Evolutionary conservation across 2,329 filamentous ascomycete species (phyloP), one percentile per base, ranked within the genome.

Genomic region (Exophiala bonariae): DNA sequence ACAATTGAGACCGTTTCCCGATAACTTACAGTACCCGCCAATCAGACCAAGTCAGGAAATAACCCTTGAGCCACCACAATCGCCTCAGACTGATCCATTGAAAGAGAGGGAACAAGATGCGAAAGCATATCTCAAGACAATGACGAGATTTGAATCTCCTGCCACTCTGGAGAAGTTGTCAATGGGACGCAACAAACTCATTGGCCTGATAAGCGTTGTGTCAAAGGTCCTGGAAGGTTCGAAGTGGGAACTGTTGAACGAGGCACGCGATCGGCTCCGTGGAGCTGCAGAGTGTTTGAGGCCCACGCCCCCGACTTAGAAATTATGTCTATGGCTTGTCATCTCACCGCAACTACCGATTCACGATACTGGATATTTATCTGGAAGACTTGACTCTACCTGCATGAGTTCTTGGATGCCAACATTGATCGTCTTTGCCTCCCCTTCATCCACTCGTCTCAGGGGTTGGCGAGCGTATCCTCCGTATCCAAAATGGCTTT

Each of bases 221-320:
- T 83, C 85, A 51, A 85, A 88, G 44, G 85, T 86, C 34, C 96
- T 96, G 63, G 76, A 79, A 55, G 83, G 84, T 59, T 89, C 89
- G 23, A 79, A 89, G 35, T 96, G 92, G 92, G 90, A 96, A 72
- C 71, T 96, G 42, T 72, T 96, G 55, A 85, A 92, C 45, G 92
- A 96, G 67, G 92, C 89, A 30, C 85, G 86, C 28, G 85, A 81
- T 19, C 71, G 95, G 52, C 67, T 96, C 61, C 82, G 77, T n/a
- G 30, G 30, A 19, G 35, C 35, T 16, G 35, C 35, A 19, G 35
- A 37, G 18, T 4, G 10, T 7, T 19, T 37, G 35, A 37, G 35
- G n/a, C 35, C 35, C 8, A 17, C 20, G 9, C 14, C 11, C 14
- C 19, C 35, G 8, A 20, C 7, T 20, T 37, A n/a, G 23, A 26